Conservation (phyloP, 2,329 filamentous ascomycete genomes). For the Claviceps paspali region DNA sequence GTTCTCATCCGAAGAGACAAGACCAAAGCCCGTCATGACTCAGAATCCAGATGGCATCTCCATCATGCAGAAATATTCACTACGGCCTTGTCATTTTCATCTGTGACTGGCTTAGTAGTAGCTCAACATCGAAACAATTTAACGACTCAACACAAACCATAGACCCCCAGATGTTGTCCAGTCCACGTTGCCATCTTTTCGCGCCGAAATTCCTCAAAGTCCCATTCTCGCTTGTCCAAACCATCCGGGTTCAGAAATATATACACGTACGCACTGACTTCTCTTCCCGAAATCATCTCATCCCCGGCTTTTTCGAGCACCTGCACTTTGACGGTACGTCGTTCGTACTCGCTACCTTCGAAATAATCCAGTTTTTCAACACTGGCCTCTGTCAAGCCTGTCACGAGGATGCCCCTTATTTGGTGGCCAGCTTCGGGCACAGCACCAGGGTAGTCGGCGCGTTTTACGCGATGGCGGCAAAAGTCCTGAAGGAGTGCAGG, state of each 20-base stretch:
- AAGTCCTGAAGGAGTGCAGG: slow-evolving; percentile 64
- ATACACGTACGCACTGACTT: slow-evolving; percentile 46
- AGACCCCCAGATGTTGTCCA: slow-evolving; percentile 28
- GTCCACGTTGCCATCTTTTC: slow-evolving; percentile 51
- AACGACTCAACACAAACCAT: slow-evolving; percentile 19
- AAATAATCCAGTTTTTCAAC: slow-evolving; percentile 64
- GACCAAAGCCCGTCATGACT: not conserved
- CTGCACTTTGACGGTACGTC: slow-evolving; percentile 39
- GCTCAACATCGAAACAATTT: not conserved
- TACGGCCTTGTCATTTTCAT: slow-evolving; percentile 9
- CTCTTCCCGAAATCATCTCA: slow-evolving; percentile 24
- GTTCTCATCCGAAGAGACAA: not conserved
- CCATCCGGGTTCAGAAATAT: slow-evolving; percentile 36
- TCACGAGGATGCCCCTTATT: slow-evolving; percentile 63
- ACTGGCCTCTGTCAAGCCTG: slow-evolving; percentile 64
- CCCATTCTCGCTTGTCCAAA: slow-evolving; percentile 70
- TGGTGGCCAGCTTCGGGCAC: slow-evolving; percentile 36
- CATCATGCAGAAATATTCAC: not conserved
- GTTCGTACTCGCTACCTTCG: slow-evolving; percentile 61
- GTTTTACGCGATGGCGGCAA: slow-evolving; percentile 52
- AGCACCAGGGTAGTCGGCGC: slow-evolving; percentile 71
- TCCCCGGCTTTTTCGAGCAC: slow-evolving; percentile 27
- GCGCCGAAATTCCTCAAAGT: slow-evolving; percentile 66
- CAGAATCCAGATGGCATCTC: too few relatives aligned
- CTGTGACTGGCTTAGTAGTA: slow-evolving; percentile 7